phyloP scores from a whole-genome alignment of 2,329 filamentous ascomycete genomes.

The Fusarium phyllophilum region DNA sequence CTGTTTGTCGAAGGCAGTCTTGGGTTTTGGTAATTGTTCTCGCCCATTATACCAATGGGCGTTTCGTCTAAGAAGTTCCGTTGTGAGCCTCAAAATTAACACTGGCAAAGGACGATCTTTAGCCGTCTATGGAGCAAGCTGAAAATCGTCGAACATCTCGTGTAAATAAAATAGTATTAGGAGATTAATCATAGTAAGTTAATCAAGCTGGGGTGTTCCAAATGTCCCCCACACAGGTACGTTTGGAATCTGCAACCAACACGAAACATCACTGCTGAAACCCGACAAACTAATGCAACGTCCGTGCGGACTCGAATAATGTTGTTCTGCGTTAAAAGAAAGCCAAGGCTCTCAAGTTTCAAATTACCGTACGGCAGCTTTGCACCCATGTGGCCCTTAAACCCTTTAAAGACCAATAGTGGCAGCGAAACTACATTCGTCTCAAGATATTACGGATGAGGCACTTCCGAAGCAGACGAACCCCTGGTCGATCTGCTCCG shows the following conservation, averaged over 20 bases:
- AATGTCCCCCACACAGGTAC: not conserved
- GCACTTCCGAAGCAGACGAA: constrained; percentile 34
- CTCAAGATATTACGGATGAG: constrained; percentile 35
- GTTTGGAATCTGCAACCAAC: constrained; percentile 27
- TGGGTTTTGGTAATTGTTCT: not conserved
- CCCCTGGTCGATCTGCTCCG: constrained; percentile 19
- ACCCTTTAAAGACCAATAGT: constrained; percentile 1
- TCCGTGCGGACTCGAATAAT: not conserved
- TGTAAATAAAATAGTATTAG: not conserved
- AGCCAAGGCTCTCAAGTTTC: constrained; percentile 11
- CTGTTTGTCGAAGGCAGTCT: not conserved
- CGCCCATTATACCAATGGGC: not conserved
- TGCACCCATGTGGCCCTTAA: not conserved
- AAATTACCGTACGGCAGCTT: not conserved
- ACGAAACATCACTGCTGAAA: constrained; percentile 26
- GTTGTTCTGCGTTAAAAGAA: not conserved
- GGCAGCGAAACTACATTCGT: constrained; percentile 35
- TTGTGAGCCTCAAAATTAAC: not conserved
- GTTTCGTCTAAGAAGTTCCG: not conserved
- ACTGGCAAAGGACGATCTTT: not conserved
- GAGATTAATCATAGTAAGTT: not conserved
- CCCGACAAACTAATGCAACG: not conserved
- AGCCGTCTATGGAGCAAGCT: not conserved
- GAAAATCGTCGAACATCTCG: not conserved
- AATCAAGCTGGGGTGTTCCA: not conserved